Evolutionary conservation across 345 rosid genomes (phyloP), one percentile per base, ranked within the genome.

Genomic region (Capsella bursapastoris): DNA sequence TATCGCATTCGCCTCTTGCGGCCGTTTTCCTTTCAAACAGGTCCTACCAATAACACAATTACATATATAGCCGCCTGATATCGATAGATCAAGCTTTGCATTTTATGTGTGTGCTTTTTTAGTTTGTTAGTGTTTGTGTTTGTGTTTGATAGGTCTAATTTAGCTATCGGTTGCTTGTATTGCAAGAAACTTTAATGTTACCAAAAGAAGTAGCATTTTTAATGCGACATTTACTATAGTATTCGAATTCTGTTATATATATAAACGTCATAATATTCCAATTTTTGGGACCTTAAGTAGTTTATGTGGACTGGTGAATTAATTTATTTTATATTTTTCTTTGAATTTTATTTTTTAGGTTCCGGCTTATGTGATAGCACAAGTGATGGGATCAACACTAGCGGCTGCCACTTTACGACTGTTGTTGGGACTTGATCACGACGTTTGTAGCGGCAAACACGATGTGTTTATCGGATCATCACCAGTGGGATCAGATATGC

Each of bases 1-100:
- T 66, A 80, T 90, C 16, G 98, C 98, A 64, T 89, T 89, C 57
- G 97, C 98, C n/a, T 73, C 90, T 45, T 85, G 89, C 86, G 83
- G 81, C 68, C 84, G 96, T 55, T 93, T 93, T 71, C 97, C 98
- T 4, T 80, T 85, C 75, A 89, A 81, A 82, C 96, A 86, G 87
- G 97, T 86, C 35, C 4, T 18, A 16, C 2, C 5, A 14, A 43
- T 22, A 14, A 5, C 35, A 63, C 55, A 60, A 9, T 8, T 50
- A 50, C 31, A 22, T 50, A 50, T 50, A 50, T 34, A 34, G 8
- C 37, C 0, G 55, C 55, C 13, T 22, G 22, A 18, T 15, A 48
- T 7, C 3, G 25, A 7, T 48, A 10, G 11, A 48, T 48, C 27
- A 15, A 48, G 51, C 3, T 47, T n/a, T n/a, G 50, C 38, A 43